Conservation (phyloP, 148 eudicot genomes). For the Rhododendron ovatum region DNA sequence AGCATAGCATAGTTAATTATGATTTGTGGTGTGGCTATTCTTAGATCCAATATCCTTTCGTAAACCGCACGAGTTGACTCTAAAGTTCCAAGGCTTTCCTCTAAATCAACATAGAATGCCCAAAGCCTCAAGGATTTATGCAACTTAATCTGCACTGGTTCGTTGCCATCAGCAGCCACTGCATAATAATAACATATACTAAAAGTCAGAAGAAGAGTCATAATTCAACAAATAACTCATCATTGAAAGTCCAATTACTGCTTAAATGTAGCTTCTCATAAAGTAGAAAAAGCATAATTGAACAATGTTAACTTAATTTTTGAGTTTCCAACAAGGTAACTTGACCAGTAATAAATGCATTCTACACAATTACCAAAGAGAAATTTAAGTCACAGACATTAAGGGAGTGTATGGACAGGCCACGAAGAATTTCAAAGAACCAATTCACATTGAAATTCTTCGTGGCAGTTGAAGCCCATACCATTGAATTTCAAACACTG, state of each 20-base stretch:
- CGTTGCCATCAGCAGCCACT: conserved; percentile 95
- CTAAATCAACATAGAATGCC: conserved; percentile 92
- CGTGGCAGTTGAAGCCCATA: neutral
- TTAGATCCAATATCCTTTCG: conserved; percentile 84
- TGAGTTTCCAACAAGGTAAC: neutral
- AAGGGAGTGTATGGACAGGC: neutral
- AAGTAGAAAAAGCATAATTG: neutral
- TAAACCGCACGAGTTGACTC: conserved; percentile 92
- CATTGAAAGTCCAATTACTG: neutral
- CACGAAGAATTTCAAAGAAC: neutral
- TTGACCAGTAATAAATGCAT: neutral
- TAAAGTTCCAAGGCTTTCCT: conserved; percentile 81
- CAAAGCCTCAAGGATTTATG: conserved; percentile 81
- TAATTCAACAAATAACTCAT: neutral
- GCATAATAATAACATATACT: neutral
- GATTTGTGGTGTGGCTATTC: conserved; percentile 95
- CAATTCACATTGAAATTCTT: neutral
- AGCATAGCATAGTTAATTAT: conserved; percentile 90
- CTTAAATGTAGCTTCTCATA: neutral
- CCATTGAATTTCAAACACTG: neutral
- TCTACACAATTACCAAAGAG: neutral
- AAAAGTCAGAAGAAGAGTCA: neutral
- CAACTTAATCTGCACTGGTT: conserved; percentile 91
- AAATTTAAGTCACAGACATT: neutral
- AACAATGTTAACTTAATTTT: neutral